Conservation (phyloP, 331 rosid species). For the Quercus lobata region DNA sequence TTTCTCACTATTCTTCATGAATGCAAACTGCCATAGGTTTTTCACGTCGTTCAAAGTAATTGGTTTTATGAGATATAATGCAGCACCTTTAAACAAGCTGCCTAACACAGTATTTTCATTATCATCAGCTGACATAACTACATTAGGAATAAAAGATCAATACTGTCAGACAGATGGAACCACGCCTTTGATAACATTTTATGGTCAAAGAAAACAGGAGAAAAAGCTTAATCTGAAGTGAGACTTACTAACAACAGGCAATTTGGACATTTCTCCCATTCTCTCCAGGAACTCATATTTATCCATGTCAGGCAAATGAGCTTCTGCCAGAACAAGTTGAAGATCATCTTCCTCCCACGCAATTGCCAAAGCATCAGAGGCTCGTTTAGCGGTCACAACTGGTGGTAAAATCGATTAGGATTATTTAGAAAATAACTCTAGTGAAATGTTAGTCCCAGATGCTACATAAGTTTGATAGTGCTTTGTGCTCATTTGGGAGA, state of each 20-base stretch:
- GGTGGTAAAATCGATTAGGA: background rate
- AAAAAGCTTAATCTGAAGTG: background rate
- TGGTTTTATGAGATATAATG: constrained; percentile 21
- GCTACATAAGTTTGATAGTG: background rate
- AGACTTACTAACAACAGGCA: constrained; percentile 39
- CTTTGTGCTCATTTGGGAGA: no score
- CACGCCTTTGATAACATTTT: background rate
- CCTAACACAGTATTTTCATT: constrained; percentile 2
- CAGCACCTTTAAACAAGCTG: constrained; percentile 34
- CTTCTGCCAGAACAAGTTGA: constrained; percentile 35
- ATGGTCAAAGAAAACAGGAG: background rate
- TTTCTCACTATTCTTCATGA: background rate
- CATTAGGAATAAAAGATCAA: constrained; percentile 10
- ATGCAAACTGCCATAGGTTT: constrained; percentile 35
- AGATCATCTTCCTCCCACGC: constrained; percentile 14
- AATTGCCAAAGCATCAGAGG: constrained; percentile 36
- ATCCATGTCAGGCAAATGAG: constrained; percentile 38
- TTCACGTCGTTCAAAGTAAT: constrained; percentile 8
- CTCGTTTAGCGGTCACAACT: constrained; percentile 38
- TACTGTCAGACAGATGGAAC: background rate
- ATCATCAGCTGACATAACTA: constrained; percentile 45
- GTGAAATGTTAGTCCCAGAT: background rate
- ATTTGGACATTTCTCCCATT: constrained; percentile 8
- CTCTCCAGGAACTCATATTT: constrained; percentile 25
- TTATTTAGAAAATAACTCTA: background rate